These are phyloP conservation scores for Neopestalotiopsis clavispora DNA, from an alignment of 2,329 filamentous ascomycete genomes.

Conservation along the genomic window DNA sequence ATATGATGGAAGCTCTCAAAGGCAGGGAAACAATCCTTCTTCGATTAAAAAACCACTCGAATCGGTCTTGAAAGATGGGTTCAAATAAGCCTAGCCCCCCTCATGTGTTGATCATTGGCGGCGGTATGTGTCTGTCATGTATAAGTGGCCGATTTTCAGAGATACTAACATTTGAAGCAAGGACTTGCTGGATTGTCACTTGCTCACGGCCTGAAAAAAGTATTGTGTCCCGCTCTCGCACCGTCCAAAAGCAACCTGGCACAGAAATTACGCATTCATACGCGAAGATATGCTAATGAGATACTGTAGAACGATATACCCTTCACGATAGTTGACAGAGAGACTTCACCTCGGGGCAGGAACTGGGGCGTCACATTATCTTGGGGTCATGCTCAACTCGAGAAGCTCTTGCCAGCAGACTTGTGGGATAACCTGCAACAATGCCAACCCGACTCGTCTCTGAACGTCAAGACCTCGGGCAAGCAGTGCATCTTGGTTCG, in stretches of 20 bases:
- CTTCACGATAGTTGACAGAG: conserved; percentile 1
- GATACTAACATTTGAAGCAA: neutral
- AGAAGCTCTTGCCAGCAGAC: neutral
- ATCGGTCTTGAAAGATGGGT: neutral
- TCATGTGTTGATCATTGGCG: conserved; percentile 8
- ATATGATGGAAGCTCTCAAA: neutral
- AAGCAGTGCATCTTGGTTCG: conserved; percentile 7
- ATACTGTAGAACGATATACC: neutral
- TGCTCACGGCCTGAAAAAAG: conserved; percentile 9
- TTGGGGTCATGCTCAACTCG: conserved; percentile 2
- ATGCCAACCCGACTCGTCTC: conserved; percentile 11
- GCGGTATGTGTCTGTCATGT: neutral
- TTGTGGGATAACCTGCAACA: neutral
- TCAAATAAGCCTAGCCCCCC: neutral
- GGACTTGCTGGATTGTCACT: conserved; percentile 1
- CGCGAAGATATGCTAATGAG: neutral
- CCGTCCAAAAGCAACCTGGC: neutral
- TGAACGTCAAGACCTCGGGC: neutral
- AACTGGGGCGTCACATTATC: conserved; percentile 12
- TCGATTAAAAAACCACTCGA: neutral
- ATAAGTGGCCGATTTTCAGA: neutral
- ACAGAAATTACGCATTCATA: neutral
- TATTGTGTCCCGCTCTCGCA: neutral
- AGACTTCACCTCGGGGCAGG: neutral
- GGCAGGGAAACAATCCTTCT: neutral